These are phyloP conservation scores for Fremontodendron californicum DNA, from an alignment of 345 rosid genomes.

Conservation along the genomic window DNA sequence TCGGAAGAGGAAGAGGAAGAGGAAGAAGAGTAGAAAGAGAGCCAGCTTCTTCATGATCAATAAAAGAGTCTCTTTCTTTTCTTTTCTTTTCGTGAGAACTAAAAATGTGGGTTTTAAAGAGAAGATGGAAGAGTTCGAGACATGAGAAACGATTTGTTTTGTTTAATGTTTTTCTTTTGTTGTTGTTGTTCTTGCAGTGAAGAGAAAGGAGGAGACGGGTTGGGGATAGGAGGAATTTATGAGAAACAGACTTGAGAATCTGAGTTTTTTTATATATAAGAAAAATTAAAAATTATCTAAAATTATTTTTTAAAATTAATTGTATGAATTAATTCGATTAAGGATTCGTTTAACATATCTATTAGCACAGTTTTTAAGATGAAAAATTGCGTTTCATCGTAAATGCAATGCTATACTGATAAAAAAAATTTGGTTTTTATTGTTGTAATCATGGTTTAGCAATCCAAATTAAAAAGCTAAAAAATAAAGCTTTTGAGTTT, in stretches of 20 bases:
- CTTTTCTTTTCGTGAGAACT: background rate
- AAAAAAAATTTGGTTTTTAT: no score
- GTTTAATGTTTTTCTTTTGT: background rate
- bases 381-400: no score
- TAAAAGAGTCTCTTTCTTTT: background rate
- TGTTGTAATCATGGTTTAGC: no score
- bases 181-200: background rate
- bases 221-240: constrained; percentile 23
- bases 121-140: background rate
- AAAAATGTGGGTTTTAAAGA: constrained; percentile 16
- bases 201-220: background rate
- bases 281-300: no score
- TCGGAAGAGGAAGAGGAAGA: constrained; percentile 9
- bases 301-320: no score
- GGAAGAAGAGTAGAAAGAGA: constrained; percentile 17
- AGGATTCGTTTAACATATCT: no score
- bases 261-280: no score
- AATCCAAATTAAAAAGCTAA: no score
- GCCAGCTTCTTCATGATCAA: constrained; percentile 14
- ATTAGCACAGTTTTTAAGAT: no score
- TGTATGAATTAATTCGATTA: no score
- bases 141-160: background rate
- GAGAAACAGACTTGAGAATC: constrained; percentile 44
- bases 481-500: no score
- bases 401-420: no score